Base-by-base conservation (phyloP, 2,329 filamentous ascomycete species). In the Neobulgaria alba region DNA sequence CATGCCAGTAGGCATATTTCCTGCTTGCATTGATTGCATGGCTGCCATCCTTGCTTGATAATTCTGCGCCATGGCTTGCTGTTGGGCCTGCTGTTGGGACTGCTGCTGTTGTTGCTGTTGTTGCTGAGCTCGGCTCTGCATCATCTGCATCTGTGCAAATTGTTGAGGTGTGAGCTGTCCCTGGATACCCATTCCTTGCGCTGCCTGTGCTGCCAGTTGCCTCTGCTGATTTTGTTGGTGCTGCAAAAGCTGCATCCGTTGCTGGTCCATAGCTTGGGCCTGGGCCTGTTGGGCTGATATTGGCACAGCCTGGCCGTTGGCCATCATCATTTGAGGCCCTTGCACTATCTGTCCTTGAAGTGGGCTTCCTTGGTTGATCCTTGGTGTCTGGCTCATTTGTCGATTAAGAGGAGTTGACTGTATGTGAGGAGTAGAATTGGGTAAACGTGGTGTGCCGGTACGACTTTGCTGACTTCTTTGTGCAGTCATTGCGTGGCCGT, bases 401-500 rank as follows among this genome's bases (percentile, higher is more conserved):
- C 73, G 62, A 36, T 63, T 68, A 15, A 78, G 71, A 0, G 78
- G 78, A 0, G 78, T 82, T 19, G 68, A 70, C 43, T 79, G 74
- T 58, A 80, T 35, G 45, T 74, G 77, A 2, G 78, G 78, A 1
- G 78, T 82, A 10, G 73, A 68, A 47, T 69, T 70, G 4, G 71
- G 73, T 62, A 81, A 74, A 10, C 75, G 69, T 18, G 78, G 79
- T 8, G 78, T 82, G n/a, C 71, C 72, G 2, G 73, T 67, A 58
- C 82, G 77, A 49, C 78, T 82, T 54, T 82, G 77, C 53, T 82
- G 78, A 53, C 77, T 82, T 42, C 75, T 73, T 46, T 77, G 71
- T 15, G 74, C 68, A 40, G 73, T 77, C 77, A 81, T 82, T 50
- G 67, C 73, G 51, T 75, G 71, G 0, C 75, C 63, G 3, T 76